Evolutionary conservation across 2,329 filamentous ascomycete genomes (phyloP).

Genomic region (Lojkania enalia): DNA sequence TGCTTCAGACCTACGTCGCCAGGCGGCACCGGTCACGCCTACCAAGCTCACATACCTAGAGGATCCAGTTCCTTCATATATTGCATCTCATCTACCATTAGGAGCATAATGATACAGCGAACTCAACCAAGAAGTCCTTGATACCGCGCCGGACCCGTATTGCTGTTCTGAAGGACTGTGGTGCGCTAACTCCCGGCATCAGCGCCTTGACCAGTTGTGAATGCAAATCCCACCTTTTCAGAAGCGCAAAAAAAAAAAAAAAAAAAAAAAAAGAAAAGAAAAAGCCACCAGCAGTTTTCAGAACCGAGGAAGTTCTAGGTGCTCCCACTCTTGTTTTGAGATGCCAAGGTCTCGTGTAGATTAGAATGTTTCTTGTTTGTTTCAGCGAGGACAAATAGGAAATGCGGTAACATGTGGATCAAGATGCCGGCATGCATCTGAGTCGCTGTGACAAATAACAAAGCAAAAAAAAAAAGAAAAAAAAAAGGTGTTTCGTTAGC

Average conservation of each 20-base stretch:
- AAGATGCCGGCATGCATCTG: constrained; percentile 2
- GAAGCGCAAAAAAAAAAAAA: background rate
- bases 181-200: background rate
- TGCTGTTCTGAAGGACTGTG: background rate
- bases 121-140: background rate
- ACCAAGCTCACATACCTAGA: no score
- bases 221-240: background rate
- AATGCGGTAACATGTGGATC: background rate
- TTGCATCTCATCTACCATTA: background rate
- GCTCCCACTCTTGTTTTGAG: background rate
- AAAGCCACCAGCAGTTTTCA: background rate
- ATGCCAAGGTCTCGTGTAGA: background rate
- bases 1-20: background rate
- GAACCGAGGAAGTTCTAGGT: background rate
- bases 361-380: background rate
- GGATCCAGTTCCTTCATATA: background rate
- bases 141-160: background rate
- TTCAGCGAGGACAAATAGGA: background rate
- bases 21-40: background rate
- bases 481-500: constrained; percentile 39
- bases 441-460: no score
- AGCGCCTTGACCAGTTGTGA: background rate
- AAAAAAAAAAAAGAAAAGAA: background rate
- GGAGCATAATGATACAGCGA: background rate
- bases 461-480: constrained; percentile 4